Conservation (phyloP, 2,329 filamentous ascomycete species). For the Drechslerella coelobrocha region DNA sequence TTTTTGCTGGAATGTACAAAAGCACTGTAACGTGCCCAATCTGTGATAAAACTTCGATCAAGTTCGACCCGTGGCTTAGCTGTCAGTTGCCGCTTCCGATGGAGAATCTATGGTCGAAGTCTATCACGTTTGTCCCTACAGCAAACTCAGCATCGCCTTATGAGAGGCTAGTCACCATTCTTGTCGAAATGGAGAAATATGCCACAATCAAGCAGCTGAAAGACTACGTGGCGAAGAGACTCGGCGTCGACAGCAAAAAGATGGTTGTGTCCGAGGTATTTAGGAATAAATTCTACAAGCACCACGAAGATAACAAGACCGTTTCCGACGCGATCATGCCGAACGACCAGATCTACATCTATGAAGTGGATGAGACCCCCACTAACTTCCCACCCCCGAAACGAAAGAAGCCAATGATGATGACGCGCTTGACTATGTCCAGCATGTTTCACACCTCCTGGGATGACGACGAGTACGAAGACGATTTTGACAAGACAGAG, state of each 20-base stretch:
- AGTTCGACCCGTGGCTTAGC: constrained; percentile 97
- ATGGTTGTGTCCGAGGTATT: constrained; percentile 87
- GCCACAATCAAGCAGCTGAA: constrained; percentile 73
- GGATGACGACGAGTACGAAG: constrained; percentile 58
- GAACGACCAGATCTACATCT: constrained; percentile 71
- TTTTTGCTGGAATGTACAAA: constrained; percentile 98
- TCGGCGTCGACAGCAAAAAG: constrained; percentile 69
- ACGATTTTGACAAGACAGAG: constrained; percentile 60
- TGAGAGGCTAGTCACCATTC: constrained; percentile 65
- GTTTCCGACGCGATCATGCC: constrained; percentile 75
- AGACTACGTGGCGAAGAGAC: constrained; percentile 71
- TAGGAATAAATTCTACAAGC: constrained; percentile 82
- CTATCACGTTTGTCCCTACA: constrained; percentile 78
- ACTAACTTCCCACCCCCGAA: constrained; percentile 75
- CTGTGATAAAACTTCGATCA: constrained; percentile 95
- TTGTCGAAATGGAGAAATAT: constrained; percentile 81
- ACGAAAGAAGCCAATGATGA: constrained; percentile 58
- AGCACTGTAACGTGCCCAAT: constrained; percentile 91
- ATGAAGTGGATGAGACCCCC: constrained; percentile 78
- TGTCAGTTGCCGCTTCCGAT: constrained; percentile 88
- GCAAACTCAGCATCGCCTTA: constrained; percentile 66
- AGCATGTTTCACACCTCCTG: constrained; percentile 47
- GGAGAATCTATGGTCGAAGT: constrained; percentile 78
- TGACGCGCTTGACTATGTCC: constrained; percentile 55
- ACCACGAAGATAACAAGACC: constrained; percentile 73